Conservation (phyloP, 2,329 filamentous ascomycete genomes). For the Fusarium sp. region DNA sequence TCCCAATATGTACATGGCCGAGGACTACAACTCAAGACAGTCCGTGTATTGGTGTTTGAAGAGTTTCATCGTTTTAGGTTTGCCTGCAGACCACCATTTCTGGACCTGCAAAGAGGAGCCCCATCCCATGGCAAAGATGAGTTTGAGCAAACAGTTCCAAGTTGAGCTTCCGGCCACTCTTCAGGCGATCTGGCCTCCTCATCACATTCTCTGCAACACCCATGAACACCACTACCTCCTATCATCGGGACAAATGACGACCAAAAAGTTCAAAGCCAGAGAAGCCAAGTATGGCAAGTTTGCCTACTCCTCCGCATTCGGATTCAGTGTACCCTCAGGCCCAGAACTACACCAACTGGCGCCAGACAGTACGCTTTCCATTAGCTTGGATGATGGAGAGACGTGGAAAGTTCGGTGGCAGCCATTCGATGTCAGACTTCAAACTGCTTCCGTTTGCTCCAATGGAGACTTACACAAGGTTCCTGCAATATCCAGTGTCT, state of each 20-base stretch:
- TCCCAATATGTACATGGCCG: conserved; percentile 64
- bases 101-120: conserved; percentile 23
- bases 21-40: conserved; percentile 68
- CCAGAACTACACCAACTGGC: conserved; percentile 38
- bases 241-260: conserved; percentile 25
- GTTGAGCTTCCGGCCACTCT: background rate
- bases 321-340: conserved; percentile 54
- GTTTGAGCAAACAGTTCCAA: background rate
- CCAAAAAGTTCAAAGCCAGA: conserved; percentile 17
- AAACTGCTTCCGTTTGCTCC: background rate
- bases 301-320: conserved; percentile 58
- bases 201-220: conserved; percentile 56
- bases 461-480: background rate
- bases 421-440: background rate
- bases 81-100: conserved; percentile 45
- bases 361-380: conserved; percentile 40
- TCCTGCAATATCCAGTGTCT: conserved; percentile 17
- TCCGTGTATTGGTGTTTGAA: conserved; percentile 67
- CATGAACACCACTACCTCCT: conserved; percentile 23
- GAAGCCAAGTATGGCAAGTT: conserved; percentile 57
- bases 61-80: conserved; percentile 56
- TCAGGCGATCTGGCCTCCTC: conserved; percentile 39
- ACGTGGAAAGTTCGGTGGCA: conserved; percentile 39
- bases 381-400: conserved; percentile 43
- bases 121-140: conserved; percentile 6